Evolutionary conservation across 805 yeast species (phyloP), one percentile per base, ranked within the genome.

Genomic region (Saccharomyces eubayanus): DNA sequence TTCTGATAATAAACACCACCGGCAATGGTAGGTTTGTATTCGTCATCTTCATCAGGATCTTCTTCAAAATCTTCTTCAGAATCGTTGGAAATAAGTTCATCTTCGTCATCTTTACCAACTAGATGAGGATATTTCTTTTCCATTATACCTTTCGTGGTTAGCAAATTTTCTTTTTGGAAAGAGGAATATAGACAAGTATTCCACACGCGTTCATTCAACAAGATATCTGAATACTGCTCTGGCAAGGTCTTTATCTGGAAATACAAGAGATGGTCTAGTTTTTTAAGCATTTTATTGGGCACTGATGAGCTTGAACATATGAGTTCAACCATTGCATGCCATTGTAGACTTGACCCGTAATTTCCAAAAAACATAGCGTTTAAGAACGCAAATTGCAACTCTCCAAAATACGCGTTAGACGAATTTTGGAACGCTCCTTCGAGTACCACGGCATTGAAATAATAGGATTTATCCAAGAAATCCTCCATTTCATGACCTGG

Each of bases 381-480:
- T 1, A 83, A 50, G 55, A 75, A 85, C 1, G 78, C 62, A 21
- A 83, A 62, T 58, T 82, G 81, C 6, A 83, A 61, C 60, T 86
- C 89, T 1, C 81, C 81, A 5, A 82, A 55, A 2, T 80, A 20
- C 46, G 59, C 51, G 64, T 74, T 24, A 58, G 59, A 50, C 11
- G 49, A 36, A 28, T 51, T 52, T 16, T 55, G 60, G 46, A 65
- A 75, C 11, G 57, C 54, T 1, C 57, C 51, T 4, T 58, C 49
- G 14, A 69, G 36, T 8, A 76, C 51, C 6, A 78, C 61, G 36
- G 72, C 57, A 20, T 68, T 59, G 12, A 85, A 60, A 59, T 79
- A 81, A 83, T 87, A 81, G 1, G 86, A 73, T 58, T 82, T 80
- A 64, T 87, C 92, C 16, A 80, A 55, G 14, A 77, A 78, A 55